Evolutionary conservation across 1,139 yeast species (phyloP).

Genomic region (Spathaspora sp.): DNA sequence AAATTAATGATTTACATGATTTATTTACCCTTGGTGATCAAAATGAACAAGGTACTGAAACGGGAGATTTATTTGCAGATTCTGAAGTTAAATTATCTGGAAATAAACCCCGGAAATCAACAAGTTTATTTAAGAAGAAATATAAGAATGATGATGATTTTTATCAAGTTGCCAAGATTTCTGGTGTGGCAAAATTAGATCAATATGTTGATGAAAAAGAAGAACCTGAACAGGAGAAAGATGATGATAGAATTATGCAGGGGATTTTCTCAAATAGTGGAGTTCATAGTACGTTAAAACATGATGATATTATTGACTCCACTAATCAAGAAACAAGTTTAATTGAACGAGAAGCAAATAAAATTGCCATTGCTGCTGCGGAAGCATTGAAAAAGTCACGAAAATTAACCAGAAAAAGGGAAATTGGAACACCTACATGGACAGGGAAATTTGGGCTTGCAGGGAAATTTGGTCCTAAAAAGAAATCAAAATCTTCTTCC

Average conservation of each 20-base stretch:
- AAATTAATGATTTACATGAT: conserved; percentile 88
- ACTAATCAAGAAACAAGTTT: conserved; percentile 46
- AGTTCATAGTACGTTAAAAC: conserved; percentile 74
- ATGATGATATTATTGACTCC: conserved; percentile 71
- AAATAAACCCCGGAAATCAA: conserved; percentile 23
- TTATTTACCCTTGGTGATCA: conserved; percentile 80
- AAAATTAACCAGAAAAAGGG: conserved; percentile 57
- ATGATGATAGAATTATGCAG: conserved; percentile 66
- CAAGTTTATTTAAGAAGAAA: conserved; percentile 23
- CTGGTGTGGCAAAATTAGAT: conserved; percentile 56
- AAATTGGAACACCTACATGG: conserved; percentile 91
- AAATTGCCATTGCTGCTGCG: conserved; percentile 77
- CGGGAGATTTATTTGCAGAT: conserved; percentile 66
- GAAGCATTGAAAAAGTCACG: conserved; percentile 70
- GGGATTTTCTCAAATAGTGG: conserved; percentile 73
- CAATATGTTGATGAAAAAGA: conserved; percentile 47
- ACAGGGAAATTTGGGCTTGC: conserved; percentile 91
- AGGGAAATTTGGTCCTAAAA: conserved; percentile 38
- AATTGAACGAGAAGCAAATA: conserved; percentile 73
- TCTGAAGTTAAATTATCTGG: conserved; percentile 43
- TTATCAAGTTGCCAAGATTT: conserved; percentile 48
- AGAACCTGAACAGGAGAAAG: conserved; percentile 18
- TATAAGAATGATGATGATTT: conserved; percentile 54
- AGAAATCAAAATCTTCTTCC: conserved; percentile 5
- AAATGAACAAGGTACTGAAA: conserved; percentile 64